These are phyloP conservation scores for Massarina eburnea DNA, from an alignment of 2,329 filamentous ascomycete genomes.

Conservation along the genomic window DNA sequence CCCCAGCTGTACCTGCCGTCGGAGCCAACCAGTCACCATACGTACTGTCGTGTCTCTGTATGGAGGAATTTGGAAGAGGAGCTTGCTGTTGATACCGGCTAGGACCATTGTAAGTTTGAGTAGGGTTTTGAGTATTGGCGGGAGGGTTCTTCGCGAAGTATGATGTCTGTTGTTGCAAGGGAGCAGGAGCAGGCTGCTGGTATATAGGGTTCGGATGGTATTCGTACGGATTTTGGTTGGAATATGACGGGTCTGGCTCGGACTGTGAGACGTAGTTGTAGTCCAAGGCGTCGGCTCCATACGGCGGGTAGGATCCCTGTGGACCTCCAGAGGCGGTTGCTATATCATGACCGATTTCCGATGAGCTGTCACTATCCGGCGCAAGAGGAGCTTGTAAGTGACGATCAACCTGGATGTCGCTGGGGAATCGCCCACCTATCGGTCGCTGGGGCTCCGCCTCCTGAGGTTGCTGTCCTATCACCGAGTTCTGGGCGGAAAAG, in stretches of 20 bases:
- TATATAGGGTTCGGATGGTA: constrained; percentile 14
- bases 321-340: constrained; percentile 61
- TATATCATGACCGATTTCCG: constrained; percentile 63
- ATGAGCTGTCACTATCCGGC: constrained; percentile 75
- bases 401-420: constrained; percentile 85
- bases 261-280: constrained; percentile 18
- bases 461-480: constrained; percentile 37
- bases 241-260: constrained; percentile 3
- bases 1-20: constrained; percentile 50
- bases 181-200: constrained; percentile 9
- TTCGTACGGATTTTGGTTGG: constrained; percentile 12
- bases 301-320: constrained; percentile 42
- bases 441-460: constrained; percentile 61
- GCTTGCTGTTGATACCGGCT: constrained; percentile 14
- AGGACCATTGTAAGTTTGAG: neutral
- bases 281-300: constrained; percentile 19
- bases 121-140: constrained; percentile 1
- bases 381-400: constrained; percentile 79
- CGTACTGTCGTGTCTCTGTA: constrained; percentile 43
- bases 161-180: constrained; percentile 11
- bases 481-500: constrained; percentile 61
- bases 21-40: constrained; percentile 60
- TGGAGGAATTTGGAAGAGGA: constrained; percentile 13
- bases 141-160: constrained; percentile 16
- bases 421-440: constrained; percentile 95